Evolutionary conservation across 768 basidiomycete genomes (phyloP).

Genomic region (Pisolithus albus): DNA sequence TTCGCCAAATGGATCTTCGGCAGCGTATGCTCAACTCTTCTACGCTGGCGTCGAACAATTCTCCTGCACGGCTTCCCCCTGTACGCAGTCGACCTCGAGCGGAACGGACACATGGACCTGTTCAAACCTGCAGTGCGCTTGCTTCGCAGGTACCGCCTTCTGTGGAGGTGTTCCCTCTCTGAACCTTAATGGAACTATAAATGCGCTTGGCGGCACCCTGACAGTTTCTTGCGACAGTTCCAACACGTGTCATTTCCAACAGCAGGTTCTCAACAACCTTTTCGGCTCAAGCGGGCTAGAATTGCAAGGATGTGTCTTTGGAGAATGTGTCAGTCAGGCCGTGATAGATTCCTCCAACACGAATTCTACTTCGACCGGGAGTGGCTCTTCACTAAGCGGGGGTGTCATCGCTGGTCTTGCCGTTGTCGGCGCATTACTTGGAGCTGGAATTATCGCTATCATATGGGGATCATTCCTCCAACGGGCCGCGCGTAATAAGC

Average conservation of each 20-base stretch:
- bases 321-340: constrained; percentile 82
- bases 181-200: constrained; percentile 56
- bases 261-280: constrained; percentile 52
- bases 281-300: constrained; percentile 73
- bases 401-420: constrained; percentile 91
- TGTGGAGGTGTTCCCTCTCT: constrained; percentile 50
- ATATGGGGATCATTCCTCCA: constrained; percentile 56
- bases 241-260: constrained; percentile 71
- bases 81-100: constrained; percentile 49
- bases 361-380: constrained; percentile 25
- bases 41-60: constrained; percentile 87
- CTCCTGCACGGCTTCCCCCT: constrained; percentile 68
- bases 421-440: constrained; percentile 65
- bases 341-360: constrained; percentile 56
- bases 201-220: constrained; percentile 58
- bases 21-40: constrained; percentile 63
- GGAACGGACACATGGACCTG: constrained; percentile 59
- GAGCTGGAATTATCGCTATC: constrained; percentile 52
- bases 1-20: constrained; percentile 47
- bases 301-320: constrained; percentile 70
- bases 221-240: constrained; percentile 59
- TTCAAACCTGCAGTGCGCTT: constrained; percentile 66
- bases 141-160: constrained; percentile 62
- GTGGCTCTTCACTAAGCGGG: constrained; percentile 46
- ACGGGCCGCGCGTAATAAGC: constrained; percentile 48